These are phyloP conservation scores for Thraustochytrium aureum DNA, from an alignment of 352 stramenopile genomes.

Conservation along the genomic window DNA sequence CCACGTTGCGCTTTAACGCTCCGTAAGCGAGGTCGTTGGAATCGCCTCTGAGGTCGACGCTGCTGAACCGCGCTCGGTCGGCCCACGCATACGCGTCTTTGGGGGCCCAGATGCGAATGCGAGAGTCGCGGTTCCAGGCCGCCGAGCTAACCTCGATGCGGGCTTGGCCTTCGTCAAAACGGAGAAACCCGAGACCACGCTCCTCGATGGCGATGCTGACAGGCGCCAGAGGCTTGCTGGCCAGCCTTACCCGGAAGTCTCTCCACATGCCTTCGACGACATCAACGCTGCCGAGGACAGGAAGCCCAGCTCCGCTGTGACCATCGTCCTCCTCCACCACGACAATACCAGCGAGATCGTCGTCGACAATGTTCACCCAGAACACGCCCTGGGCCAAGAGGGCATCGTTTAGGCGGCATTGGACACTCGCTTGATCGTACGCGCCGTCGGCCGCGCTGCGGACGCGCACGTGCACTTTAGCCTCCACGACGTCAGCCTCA, in stretches of 20 bases:
- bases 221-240: not conserved
- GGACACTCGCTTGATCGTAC: not conserved
- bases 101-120: constrained; percentile 2
- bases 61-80: constrained; percentile 13
- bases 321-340: not conserved
- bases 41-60: not conserved
- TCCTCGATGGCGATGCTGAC: constrained; percentile 8
- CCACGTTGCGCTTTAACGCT: not conserved
- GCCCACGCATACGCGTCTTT: constrained; percentile 28
- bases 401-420: not conserved
- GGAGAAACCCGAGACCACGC: constrained; percentile 34
- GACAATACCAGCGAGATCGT: constrained; percentile 12
- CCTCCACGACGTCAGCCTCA: not conserved
- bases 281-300: no score
- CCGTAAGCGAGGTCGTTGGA: not conserved
- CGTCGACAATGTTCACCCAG: constrained; percentile 17
- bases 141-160: not conserved
- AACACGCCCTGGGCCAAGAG: not conserved
- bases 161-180: not conserved
- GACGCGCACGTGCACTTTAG: not conserved
- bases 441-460: not conserved
- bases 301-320: no score
- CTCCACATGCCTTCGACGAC: not conserved
- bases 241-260: not conserved
- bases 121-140: not conserved